Conservation (phyloP, 192 early-diverging fungal species). For the Powellomyces hirtus region DNA sequence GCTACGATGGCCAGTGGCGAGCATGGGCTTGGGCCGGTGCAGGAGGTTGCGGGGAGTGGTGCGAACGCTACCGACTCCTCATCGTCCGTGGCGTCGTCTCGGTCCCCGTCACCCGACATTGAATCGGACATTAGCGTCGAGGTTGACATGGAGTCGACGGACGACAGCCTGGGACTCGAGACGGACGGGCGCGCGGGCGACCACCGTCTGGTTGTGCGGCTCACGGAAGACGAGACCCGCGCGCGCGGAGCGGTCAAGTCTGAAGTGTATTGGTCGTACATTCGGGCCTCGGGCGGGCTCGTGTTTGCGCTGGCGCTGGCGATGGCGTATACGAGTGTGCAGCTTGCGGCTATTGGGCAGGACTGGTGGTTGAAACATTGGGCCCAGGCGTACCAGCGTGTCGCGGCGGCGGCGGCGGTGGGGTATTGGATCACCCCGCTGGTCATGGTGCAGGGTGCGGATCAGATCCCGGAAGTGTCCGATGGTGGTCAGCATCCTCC, state of each 20-base stretch:
- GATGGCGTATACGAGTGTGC: not conserved
- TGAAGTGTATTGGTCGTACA: constrained; percentile 40
- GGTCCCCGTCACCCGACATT: not conserved
- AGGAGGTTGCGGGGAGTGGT: constrained; percentile 10
- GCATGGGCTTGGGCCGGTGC: not conserved
- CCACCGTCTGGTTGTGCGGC: constrained; percentile 5
- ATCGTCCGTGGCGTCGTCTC: not conserved
- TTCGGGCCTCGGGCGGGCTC: constrained; percentile 48
- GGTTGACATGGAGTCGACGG: not conserved
- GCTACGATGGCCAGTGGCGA: constrained; percentile 23
- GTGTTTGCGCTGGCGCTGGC: constrained; percentile 15
- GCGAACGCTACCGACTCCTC: not conserved
- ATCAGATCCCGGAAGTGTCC: not conserved
- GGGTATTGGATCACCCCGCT: no score
- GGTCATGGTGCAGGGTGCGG: not conserved
- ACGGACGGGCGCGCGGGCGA: not conserved
- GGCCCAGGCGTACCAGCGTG: constrained; percentile 17
- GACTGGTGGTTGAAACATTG: constrained; percentile 47
- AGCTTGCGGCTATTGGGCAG: constrained; percentile 21
- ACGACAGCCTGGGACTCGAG: not conserved
- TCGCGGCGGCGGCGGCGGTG: not conserved
- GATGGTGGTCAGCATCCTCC: not conserved
- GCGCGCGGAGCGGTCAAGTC: constrained; percentile 43
- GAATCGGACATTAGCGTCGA: not conserved
- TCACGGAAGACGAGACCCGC: constrained; percentile 42